Evolutionary conservation across 495 filamentous ascomycete species (phyloP).

Genomic region (Hypoxylon lienhwacheense): DNA sequence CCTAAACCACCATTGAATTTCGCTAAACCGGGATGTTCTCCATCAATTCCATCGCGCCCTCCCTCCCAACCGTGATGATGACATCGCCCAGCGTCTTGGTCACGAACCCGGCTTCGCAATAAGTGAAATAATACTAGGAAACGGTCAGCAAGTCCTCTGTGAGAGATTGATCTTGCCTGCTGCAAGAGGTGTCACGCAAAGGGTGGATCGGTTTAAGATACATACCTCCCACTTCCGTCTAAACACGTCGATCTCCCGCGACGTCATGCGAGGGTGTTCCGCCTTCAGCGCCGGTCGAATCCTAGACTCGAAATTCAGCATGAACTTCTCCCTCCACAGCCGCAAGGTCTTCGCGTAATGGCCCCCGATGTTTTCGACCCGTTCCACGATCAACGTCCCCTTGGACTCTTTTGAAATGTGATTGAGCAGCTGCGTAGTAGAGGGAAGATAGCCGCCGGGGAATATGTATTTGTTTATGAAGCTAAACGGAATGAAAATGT

Average conservation of each 20-base stretch:
- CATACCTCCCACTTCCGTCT: conserved; percentile 67
- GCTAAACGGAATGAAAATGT: conserved; percentile 19
- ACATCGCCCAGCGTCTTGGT: conserved; percentile 71
- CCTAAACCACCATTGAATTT: background rate
- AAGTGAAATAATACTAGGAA: conserved; percentile 68
- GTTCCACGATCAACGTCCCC: conserved; percentile 62
- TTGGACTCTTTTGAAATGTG: conserved; percentile 60
- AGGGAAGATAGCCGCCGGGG: conserved; percentile 71
- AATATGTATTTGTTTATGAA: conserved; percentile 78
- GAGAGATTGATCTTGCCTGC: background rate
- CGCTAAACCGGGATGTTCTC: conserved; percentile 62
- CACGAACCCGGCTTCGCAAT: conserved; percentile 71
- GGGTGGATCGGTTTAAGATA: background rate
- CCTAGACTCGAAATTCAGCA: conserved; percentile 57
- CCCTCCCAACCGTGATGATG: conserved; percentile 66
- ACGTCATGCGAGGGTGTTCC: conserved; percentile 58
- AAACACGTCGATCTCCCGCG: conserved; percentile 64
- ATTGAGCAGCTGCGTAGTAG: conserved; percentile 61
- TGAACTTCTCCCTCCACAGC: conserved; percentile 67
- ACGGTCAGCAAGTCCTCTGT: background rate
- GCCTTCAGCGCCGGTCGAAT: conserved; percentile 58
- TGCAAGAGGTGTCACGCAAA: background rate
- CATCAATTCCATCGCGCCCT: conserved; percentile 67
- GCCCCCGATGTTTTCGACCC: conserved; percentile 67
- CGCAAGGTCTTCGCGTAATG: conserved; percentile 69